Conservation (phyloP, 2,329 filamentous ascomycete species). For the Exophiala lecanii-corni region DNA sequence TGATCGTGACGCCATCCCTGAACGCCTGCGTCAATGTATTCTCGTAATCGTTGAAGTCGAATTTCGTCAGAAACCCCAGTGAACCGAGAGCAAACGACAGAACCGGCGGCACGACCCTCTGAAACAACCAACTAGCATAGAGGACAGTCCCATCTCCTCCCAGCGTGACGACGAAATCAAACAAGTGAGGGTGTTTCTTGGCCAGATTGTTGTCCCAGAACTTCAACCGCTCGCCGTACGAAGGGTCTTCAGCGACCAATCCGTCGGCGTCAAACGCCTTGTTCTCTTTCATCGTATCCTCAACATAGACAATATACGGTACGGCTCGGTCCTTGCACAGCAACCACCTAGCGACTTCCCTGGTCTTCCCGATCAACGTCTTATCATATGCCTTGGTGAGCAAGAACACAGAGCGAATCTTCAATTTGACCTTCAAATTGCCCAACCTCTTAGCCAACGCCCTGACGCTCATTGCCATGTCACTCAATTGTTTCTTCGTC, state of each 20-base stretch:
- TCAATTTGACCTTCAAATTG: conserved; percentile 75
- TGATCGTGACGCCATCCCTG: conserved; percentile 79
- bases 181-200: conserved; percentile 70
- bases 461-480: conserved; percentile 95
- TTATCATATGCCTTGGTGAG: conserved; percentile 90
- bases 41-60: conserved; percentile 76
- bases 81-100: conserved; percentile 88
- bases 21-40: conserved; percentile 68
- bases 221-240: conserved; percentile 57
- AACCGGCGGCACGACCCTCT: conserved; percentile 88
- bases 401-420: conserved; percentile 77
- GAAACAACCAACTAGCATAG: conserved; percentile 95
- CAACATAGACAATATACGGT: conserved; percentile 73
- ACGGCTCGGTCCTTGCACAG: conserved; percentile 64
- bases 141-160: conserved; percentile 94
- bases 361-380: conserved; percentile 69
- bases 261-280: conserved; percentile 68
- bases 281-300: conserved; percentile 68
- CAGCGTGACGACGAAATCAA: conserved; percentile 89
- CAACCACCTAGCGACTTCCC: conserved; percentile 76
- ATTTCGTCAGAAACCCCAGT: conserved; percentile 94
- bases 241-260: conserved; percentile 59
- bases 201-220: conserved; percentile 85
- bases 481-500: conserved; percentile 89
- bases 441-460: conserved; percentile 83